phyloP scores from a whole-genome alignment of 1,284 basidiomycete species.

The Ustanciosporium gigantosporum region DNA sequence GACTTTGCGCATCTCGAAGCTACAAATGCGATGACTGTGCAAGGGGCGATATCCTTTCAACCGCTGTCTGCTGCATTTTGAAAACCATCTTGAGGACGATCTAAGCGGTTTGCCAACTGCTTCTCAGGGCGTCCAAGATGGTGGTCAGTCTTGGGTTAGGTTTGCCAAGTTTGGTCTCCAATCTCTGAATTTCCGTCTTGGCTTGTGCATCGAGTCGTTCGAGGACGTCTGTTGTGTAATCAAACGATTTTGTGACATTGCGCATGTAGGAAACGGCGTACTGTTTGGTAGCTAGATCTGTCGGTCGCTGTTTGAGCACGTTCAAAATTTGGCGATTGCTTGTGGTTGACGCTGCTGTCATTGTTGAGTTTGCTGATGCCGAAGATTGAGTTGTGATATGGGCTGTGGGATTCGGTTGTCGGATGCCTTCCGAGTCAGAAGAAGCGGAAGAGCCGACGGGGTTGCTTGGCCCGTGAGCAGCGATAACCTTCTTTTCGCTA shows the following conservation, averaged over 20 bases:
- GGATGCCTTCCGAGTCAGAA: too few relatives aligned
- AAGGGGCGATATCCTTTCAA: too few relatives aligned
- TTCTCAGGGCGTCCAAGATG: conserved; percentile 40
- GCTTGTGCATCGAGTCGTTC: conserved; percentile 41
- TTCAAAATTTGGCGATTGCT: conserved; percentile 51
- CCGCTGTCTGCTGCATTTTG: too few relatives aligned
- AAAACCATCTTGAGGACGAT: too few relatives aligned
- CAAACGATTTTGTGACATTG: conserved; percentile 49
- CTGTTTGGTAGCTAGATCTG: conserved; percentile 50
- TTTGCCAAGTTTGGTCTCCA: conserved; percentile 23
- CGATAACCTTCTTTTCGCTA: too few relatives aligned
- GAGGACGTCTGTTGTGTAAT: conserved; percentile 54
- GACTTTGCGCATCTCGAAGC: too few relatives aligned
- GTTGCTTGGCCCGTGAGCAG: too few relatives aligned
- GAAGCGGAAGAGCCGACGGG: too few relatives aligned
- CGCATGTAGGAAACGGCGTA: conserved; percentile 57
- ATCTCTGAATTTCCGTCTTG: conserved; percentile 24
- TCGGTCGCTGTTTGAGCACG: conserved; percentile 53
- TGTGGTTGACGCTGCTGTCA: not conserved
- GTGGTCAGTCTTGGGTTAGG: conserved; percentile 30
- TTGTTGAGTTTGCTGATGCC: not conserved
- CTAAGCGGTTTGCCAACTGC: conserved; percentile 38
- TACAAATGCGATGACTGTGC: too few relatives aligned
- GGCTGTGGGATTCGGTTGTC: not conserved
- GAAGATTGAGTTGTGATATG: conserved; percentile 9